Percentiles rank a stretch among this genome's conserved stretches.
Conservation (phyloP, 495 filamentous ascomycete species). For the Daldinia caldariorum region DNA sequence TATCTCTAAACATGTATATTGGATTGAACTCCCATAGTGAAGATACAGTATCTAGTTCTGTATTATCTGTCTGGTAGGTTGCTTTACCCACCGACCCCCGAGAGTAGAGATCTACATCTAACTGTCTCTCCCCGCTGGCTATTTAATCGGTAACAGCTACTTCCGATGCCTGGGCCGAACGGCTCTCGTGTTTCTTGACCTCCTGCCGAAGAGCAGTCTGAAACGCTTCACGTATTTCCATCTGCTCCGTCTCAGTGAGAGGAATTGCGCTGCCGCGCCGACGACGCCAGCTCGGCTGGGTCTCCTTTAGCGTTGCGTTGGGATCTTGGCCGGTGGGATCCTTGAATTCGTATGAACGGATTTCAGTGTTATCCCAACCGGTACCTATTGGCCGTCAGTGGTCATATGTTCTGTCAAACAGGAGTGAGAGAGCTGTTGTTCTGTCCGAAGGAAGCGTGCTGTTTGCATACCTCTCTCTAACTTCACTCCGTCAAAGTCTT, state of each 20-base stretch:
- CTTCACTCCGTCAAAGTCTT: slow-evolving; percentile 77
- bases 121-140: background rate
- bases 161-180: slow-evolving; percentile 1
- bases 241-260: slow-evolving; percentile 56
- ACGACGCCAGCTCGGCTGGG: slow-evolving; percentile 63
- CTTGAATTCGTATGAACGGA: slow-evolving; percentile 76
- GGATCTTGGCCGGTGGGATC: slow-evolving; percentile 65
- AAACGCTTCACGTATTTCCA: slow-evolving; percentile 50
- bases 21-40: background rate
- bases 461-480: slow-evolving; percentile 60
- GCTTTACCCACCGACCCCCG: background rate
- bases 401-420: background rate
- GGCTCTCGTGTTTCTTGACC: slow-evolving; percentile 5
- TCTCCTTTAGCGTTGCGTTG: slow-evolving; percentile 68
- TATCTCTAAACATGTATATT: background rate
- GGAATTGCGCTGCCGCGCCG: slow-evolving; percentile 61
- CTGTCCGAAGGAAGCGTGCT: background rate
- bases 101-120: background rate
- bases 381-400: slow-evolving; percentile 62
- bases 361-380: slow-evolving; percentile 87
- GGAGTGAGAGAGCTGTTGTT: background rate
- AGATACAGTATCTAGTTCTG: background rate
- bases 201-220: slow-evolving; percentile 44
- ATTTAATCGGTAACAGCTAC: slow-evolving; percentile 15
- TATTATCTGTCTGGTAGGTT: background rate